These are phyloP conservation scores for Clonostachys sp. DNA, from an alignment of 2,329 filamentous ascomycete species.

Conservation along the genomic window DNA sequence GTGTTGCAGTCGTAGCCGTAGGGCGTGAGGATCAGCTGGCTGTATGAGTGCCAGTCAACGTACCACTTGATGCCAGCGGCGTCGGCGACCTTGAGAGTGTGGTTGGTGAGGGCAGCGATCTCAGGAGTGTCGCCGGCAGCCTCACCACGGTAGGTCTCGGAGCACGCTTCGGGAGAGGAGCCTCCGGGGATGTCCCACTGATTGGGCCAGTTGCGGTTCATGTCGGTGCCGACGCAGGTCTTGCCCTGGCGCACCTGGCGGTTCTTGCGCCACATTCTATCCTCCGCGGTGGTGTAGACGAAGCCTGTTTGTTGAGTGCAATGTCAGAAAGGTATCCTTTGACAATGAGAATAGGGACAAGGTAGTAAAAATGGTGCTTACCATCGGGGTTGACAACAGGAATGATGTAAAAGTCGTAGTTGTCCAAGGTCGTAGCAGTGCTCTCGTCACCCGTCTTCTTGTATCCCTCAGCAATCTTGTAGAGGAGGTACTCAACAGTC, in stretches of 20 bases:
- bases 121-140: constrained; percentile 43
- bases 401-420: constrained; percentile 63
- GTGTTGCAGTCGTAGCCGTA: constrained; percentile 56
- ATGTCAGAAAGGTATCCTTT: not conserved
- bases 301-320: constrained; percentile 39
- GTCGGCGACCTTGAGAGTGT: constrained; percentile 21
- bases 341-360: too few species aligned
- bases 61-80: constrained; percentile 52
- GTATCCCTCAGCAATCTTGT: constrained; percentile 42
- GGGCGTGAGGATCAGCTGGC: constrained; percentile 51
- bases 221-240: constrained; percentile 45
- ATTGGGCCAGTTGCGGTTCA: constrained; percentile 58
- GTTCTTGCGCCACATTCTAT: constrained; percentile 61
- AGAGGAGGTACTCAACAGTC: constrained; percentile 47
- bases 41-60: constrained; percentile 63
- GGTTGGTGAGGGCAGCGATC: constrained; percentile 38
- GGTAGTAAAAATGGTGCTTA: constrained; percentile 12
- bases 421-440: constrained; percentile 46
- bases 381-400: constrained; percentile 59
- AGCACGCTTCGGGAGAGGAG: constrained; percentile 46
- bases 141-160: constrained; percentile 40
- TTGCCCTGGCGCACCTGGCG: constrained; percentile 32
- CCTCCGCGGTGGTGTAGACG: constrained; percentile 48
- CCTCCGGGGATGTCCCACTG: constrained; percentile 45
- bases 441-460: constrained; percentile 21